Conservation (phyloP, 164 flowering plant genomes). For the Vitis cinerea region DNA sequence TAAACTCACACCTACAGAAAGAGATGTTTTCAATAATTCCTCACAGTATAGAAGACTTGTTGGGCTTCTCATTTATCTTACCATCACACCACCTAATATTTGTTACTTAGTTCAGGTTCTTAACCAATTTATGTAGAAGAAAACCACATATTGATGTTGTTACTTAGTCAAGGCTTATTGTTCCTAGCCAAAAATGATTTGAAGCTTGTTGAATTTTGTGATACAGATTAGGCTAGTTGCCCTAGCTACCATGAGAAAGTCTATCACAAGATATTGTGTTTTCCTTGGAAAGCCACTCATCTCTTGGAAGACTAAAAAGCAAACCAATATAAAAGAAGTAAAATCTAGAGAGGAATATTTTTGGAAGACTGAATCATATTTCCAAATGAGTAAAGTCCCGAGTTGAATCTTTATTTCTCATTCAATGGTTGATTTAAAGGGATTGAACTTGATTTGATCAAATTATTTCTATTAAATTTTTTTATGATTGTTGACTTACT, state of each 20-base stretch:
- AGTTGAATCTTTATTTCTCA: no score
- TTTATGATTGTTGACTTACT: no score
- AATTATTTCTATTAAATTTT: no score
- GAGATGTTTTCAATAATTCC: neutral
- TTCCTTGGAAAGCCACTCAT: neutral
- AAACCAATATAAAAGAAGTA: neutral
- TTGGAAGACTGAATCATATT: no score
- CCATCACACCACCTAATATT: constrained; percentile 2
- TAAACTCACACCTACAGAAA: neutral
- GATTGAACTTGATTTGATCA: no score
- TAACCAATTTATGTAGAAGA: neutral
- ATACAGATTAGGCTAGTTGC: neutral
- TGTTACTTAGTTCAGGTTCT: neutral
- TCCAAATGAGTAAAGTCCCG: no score
- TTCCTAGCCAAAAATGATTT: neutral
- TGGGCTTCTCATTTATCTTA: neutral
- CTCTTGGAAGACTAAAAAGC: neutral
- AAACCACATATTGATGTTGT: neutral
- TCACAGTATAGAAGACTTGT: neutral
- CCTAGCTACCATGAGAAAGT: neutral
- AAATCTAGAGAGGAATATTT: no score
- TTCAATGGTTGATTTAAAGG: no score
- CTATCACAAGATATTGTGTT: neutral
- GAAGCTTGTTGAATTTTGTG: neutral
- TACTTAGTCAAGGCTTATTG: neutral